Conservation (phyloP, 805 yeast species). For the Saturnispora dispora region DNA sequence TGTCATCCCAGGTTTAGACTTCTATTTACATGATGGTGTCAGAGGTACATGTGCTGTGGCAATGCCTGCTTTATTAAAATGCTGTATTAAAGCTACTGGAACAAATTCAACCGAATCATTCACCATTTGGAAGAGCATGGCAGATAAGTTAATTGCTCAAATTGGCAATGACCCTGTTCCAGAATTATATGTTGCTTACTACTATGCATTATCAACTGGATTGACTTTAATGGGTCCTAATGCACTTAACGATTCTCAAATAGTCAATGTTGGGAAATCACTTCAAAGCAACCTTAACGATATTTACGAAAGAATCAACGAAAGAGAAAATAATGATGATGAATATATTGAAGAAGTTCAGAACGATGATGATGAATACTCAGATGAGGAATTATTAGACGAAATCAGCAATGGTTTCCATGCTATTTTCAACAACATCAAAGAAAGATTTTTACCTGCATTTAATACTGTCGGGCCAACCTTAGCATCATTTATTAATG, state of each 20-base stretch:
- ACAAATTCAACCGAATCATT: constrained; percentile 50
- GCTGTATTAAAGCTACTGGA: constrained; percentile 49
- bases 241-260: constrained; percentile 45
- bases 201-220: constrained; percentile 59
- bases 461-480: constrained; percentile 60
- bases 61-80: constrained; percentile 65
- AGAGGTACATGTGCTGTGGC: constrained; percentile 84
- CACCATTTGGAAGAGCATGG: constrained; percentile 62
- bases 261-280: constrained; percentile 48
- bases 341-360: constrained; percentile 83
- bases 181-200: constrained; percentile 72
- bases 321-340: constrained; percentile 68
- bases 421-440: constrained; percentile 56
- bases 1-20: constrained; percentile 81
- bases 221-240: constrained; percentile 59
- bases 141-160: constrained; percentile 57
- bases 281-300: constrained; percentile 55
- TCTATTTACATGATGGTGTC: constrained; percentile 89
- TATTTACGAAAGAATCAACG: constrained; percentile 58
- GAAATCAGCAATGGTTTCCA: constrained; percentile 73
- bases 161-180: constrained; percentile 73
- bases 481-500: constrained; percentile 50
- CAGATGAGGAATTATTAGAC: constrained; percentile 85
- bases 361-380: constrained; percentile 72
- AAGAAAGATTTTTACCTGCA: constrained; percentile 48